Conservation (phyloP, 1,139 yeast genomes). For the Starmera stellimalicola region DNA sequence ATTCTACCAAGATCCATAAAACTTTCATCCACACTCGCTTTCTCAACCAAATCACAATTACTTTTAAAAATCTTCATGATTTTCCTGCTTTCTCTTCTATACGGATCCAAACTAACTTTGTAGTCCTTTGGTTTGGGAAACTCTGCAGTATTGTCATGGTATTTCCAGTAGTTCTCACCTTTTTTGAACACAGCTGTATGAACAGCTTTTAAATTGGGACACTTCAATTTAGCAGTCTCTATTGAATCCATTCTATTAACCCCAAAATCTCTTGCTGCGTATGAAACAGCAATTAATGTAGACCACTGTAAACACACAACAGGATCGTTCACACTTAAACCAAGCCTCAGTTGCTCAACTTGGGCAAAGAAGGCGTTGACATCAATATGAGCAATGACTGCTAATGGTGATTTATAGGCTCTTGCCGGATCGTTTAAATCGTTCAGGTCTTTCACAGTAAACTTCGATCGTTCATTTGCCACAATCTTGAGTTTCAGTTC, state of each 20-base stretch:
- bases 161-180: conserved; percentile 81
- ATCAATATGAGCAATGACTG: conserved; percentile 80
- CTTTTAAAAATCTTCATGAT: conserved; percentile 52
- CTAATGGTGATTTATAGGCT: conserved; percentile 57
- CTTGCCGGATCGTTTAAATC: conserved; percentile 35
- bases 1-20: conserved; percentile 71
- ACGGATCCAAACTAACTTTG: conserved; percentile 87
- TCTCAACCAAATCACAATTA: conserved; percentile 63
- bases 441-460: conserved; percentile 36
- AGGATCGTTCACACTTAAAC: conserved; percentile 59
- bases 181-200: conserved; percentile 92
- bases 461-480: conserved; percentile 21
- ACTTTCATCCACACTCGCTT: conserved; percentile 94
- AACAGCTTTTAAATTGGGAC: conserved; percentile 67
- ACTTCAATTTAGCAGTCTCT: conserved; percentile 58
- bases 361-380: conserved; percentile 95
- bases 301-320: conserved; percentile 95
- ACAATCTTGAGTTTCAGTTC: neutral
- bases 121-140: conserved; percentile 41
- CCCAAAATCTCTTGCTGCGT: conserved; percentile 81
- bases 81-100: conserved; percentile 77
- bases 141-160: conserved; percentile 32
- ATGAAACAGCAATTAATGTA: conserved; percentile 79
- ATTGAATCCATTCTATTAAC: conserved; percentile 70
- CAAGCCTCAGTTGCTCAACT: conserved; percentile 74